Evolutionary conservation across 2,329 filamentous ascomycete genomes (phyloP).

Genomic region (Fusarium ramigenum): DNA sequence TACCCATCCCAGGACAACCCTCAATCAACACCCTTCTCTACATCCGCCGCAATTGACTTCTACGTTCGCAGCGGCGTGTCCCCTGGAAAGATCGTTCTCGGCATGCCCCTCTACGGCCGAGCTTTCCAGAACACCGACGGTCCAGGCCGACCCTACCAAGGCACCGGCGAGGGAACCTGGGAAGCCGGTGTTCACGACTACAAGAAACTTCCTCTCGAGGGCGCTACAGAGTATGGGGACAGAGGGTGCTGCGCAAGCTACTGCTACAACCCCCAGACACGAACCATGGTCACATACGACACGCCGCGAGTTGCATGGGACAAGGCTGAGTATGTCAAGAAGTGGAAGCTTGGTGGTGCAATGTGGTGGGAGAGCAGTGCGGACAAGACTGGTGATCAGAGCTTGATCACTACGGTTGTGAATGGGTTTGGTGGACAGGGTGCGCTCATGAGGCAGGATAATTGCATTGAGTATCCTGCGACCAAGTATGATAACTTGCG

Average conservation of each 20-base stretch:
- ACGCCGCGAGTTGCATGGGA: constrained; percentile 70
- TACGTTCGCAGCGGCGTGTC: constrained; percentile 75
- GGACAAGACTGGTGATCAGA: constrained; percentile 72
- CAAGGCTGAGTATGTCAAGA: constrained; percentile 78
- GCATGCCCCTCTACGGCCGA: constrained; percentile 92
- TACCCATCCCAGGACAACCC: constrained; percentile 67
- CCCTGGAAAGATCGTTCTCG: constrained; percentile 80
- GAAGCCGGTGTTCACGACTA: constrained; percentile 89
- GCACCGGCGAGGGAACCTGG: constrained; percentile 83
- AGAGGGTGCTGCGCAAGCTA: constrained; percentile 74
- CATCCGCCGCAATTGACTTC: constrained; percentile 72
- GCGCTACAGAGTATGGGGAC: constrained; percentile 73
- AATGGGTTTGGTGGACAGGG: constrained; percentile 63
- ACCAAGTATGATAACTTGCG: constrained; percentile 77
- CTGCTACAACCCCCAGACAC: constrained; percentile 72
- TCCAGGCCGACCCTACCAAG: constrained; percentile 73
- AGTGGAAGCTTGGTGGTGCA: constrained; percentile 78
- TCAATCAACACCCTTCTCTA: constrained; percentile 79
- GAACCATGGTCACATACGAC: constrained; percentile 82
- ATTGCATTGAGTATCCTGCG: constrained; percentile 70
- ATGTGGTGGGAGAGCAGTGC: constrained; percentile 98
- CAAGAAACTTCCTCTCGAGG: constrained; percentile 79
- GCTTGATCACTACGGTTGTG: constrained; percentile 74
- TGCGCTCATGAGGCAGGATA: constrained; percentile 61
- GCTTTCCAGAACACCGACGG: constrained; percentile 84